These are phyloP conservation scores for Westerdykella sp. DNA, from an alignment of 2,329 filamentous ascomycete genomes.

Conservation along the genomic window DNA sequence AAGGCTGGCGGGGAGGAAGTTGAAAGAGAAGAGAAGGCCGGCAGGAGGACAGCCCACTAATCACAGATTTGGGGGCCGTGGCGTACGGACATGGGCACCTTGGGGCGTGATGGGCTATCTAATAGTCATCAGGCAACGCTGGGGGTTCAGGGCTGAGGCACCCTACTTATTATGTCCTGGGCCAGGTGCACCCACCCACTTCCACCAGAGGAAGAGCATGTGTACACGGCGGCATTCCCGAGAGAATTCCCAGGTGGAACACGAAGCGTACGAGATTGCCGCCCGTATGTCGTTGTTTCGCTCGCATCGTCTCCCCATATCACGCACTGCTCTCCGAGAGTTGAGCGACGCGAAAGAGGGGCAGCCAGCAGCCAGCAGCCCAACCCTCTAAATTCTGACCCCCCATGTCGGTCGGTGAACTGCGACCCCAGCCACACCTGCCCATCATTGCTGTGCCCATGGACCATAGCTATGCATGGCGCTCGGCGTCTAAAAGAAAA, in stretches of 20 bases:
- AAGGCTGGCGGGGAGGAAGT: slow-evolving; percentile 6
- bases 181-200: background rate
- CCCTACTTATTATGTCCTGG: slow-evolving; percentile 1
- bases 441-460: slow-evolving; percentile 2
- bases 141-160: slow-evolving; percentile 17
- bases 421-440: slow-evolving; percentile 1
- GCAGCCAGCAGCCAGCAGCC: too few species aligned
- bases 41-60: too few species aligned
- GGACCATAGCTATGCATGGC: background rate
- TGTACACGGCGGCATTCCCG: slow-evolving; percentile 4
- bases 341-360: slow-evolving; percentile 1
- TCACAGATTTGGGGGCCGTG: slow-evolving; percentile 12
- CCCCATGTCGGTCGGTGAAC: slow-evolving; percentile 1
- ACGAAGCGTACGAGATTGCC: slow-evolving; percentile 5
- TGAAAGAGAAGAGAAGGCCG: slow-evolving; percentile 10
- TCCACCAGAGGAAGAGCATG: background rate
- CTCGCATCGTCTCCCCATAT: background rate
- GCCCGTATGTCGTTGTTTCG: slow-evolving; percentile 6
- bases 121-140: slow-evolving; percentile 17
- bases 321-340: background rate
- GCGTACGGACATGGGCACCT: background rate
- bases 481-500: background rate
- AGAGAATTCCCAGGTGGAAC: slow-evolving; percentile 1
- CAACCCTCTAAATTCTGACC: slow-evolving; percentile 4
- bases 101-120: background rate